Conservation (phyloP, 2,329 filamentous ascomycete genomes). For the Alternaria burnsii region DNA sequence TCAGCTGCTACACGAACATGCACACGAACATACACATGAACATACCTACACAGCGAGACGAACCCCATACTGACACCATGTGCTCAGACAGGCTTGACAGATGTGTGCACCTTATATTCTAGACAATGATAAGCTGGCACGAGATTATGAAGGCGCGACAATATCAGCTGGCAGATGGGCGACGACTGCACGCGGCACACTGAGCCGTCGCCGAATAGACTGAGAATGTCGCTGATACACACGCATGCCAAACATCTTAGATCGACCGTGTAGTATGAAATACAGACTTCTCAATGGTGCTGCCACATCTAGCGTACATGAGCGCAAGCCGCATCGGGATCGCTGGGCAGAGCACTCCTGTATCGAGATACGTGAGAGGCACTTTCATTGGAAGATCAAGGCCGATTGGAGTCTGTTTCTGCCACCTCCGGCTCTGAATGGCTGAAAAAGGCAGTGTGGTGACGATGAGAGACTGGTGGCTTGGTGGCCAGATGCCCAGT, state of each 20-base stretch:
- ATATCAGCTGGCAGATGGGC: background rate
- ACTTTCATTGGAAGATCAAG: background rate
- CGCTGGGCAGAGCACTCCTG: background rate
- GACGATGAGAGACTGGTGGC: background rate
- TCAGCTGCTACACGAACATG: no score
- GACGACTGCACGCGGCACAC: background rate
- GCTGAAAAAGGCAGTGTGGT: background rate
- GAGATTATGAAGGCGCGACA: no score
- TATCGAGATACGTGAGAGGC: background rate
- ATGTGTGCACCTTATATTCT: no score
- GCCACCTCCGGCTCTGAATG: background rate
- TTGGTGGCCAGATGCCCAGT: constrained; percentile 5
- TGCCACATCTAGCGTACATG: background rate
- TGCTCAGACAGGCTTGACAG: no score
- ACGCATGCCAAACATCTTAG: background rate
- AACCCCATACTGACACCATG: no score
- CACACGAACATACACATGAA: no score
- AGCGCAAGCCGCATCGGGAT: background rate
- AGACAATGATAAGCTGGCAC: no score
- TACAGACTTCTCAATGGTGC: background rate
- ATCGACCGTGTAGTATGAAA: background rate
- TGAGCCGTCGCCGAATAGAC: background rate
- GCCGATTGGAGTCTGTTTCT: background rate
- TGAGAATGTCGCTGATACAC: background rate
- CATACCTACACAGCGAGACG: no score